A percentile compares a stretch with the other conserved stretches of the same genome.
These are phyloP conservation scores for Lepidium aucheri DNA, from an alignment of 345 rosid genomes.

Conservation along the genomic window DNA sequence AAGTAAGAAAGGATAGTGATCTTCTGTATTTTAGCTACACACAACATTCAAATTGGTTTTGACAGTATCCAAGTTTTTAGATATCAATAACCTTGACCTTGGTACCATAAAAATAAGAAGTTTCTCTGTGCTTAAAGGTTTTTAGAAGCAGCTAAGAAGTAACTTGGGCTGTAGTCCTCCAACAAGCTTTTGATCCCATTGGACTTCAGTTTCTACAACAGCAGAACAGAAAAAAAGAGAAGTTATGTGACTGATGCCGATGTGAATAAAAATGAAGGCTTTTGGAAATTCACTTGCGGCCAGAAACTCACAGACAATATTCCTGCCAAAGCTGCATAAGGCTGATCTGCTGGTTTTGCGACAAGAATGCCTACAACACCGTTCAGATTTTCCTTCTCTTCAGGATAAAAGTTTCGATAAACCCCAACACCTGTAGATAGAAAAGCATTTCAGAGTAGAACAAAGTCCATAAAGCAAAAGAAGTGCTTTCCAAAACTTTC, in stretches of 20 bases:
- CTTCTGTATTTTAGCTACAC: not conserved
- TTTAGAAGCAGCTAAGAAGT: not conserved
- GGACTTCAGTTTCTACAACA: slow-evolving; percentile 19
- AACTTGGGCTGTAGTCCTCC: slow-evolving; percentile 11
- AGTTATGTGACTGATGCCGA: not conserved
- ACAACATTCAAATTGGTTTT: not conserved
- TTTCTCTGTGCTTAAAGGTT: not conserved
- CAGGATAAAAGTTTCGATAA: slow-evolving; percentile 59
- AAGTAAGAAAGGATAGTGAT: not conserved
- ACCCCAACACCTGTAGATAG: slow-evolving; percentile 40
- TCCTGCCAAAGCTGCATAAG: slow-evolving; percentile 44
- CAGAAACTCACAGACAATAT: slow-evolving; percentile 55
- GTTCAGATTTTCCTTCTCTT: slow-evolving; percentile 51
- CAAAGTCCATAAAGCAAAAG: not conserved
- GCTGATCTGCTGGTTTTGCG: slow-evolving; percentile 44
- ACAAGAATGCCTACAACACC: slow-evolving; percentile 64
- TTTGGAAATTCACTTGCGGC: not conserved
- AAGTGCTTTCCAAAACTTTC: not conserved
- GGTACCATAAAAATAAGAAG: not conserved
- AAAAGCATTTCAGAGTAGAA: not conserved
- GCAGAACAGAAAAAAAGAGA: not conserved
- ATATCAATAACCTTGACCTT: not conserved
- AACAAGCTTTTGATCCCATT: slow-evolving; percentile 13
- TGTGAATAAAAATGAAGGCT: not conserved
- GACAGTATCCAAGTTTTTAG: not conserved